Evolutionary conservation across 2,329 filamentous ascomycete species (phyloP).

Genomic region (Paracoccidioides lutzii): DNA sequence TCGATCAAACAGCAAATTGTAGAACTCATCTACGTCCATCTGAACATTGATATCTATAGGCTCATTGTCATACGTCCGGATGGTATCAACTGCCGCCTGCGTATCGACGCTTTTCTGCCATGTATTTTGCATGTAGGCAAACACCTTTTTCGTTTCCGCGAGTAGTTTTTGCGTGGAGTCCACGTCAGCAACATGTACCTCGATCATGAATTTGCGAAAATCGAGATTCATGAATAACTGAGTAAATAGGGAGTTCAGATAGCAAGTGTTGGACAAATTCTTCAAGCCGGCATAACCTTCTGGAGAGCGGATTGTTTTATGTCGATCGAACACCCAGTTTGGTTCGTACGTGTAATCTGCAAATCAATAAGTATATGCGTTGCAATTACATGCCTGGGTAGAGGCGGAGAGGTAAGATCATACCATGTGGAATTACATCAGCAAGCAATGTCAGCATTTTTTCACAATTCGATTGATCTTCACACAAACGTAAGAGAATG

Average conservation of each 20-base stretch:
- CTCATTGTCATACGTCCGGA: constrained; percentile 70
- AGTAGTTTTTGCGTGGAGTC: constrained; percentile 54
- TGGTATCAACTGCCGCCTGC: constrained; percentile 55
- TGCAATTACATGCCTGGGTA: not conserved
- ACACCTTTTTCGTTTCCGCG: constrained; percentile 64
- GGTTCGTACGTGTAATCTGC: constrained; percentile 50
- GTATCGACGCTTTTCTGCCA: constrained; percentile 63
- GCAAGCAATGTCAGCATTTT: constrained; percentile 41
- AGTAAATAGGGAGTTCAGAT: constrained; percentile 85
- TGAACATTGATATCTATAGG: constrained; percentile 77
- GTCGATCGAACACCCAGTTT: constrained; percentile 49
- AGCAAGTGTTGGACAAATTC: constrained; percentile 93
- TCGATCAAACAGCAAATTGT: constrained; percentile 81
- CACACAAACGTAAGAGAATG: constrained; percentile 45
- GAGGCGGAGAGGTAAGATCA: constrained; percentile 19
- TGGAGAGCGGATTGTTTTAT: constrained; percentile 55
- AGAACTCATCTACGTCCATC: constrained; percentile 98
- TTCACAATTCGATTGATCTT: constrained; percentile 37
- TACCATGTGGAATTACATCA: constrained; percentile 41
- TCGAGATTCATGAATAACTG: constrained; percentile 92
- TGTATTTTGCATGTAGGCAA: constrained; percentile 75
- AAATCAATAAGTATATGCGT: constrained; percentile 14
- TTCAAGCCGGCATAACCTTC: constrained; percentile 80
- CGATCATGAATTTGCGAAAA: constrained; percentile 75
- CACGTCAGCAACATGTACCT: constrained; percentile 44